A percentile compares a stretch with the other conserved stretches of the same genome.
Conservation (phyloP, 2,329 filamentous ascomycete species). For the Coniochaeta ligniaria region DNA sequence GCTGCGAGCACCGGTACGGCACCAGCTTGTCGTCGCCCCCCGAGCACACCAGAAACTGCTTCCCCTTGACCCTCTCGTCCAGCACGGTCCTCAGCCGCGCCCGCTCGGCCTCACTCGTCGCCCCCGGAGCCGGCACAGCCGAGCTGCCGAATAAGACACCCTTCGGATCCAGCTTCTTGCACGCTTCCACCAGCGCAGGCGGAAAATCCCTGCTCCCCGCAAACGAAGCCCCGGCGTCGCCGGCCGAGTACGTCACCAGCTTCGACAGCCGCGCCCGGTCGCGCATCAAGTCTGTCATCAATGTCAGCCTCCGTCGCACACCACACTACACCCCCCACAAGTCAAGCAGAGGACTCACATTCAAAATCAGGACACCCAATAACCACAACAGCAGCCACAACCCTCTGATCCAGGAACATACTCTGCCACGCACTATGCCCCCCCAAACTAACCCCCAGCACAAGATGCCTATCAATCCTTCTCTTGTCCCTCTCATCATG, state of each 20-base stretch:
- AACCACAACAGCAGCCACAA: slow-evolving; percentile 71
- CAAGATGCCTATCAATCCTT: slow-evolving; percentile 58
- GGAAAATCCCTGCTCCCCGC: slow-evolving; percentile 77
- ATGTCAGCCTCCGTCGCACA: not conserved
- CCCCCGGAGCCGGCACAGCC: slow-evolving; percentile 9
- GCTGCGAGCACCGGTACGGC: slow-evolving; percentile 53
- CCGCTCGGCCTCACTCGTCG: slow-evolving; percentile 23
- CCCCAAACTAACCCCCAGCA: slow-evolving; percentile 77
- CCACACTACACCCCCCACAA: not conserved
- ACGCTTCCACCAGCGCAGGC: slow-evolving; percentile 51
- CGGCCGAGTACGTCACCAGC: slow-evolving; percentile 49
- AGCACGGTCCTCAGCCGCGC: slow-evolving; percentile 37
- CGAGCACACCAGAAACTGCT: slow-evolving; percentile 57
- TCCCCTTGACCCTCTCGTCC: slow-evolving; percentile 46
- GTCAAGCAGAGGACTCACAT: slow-evolving; percentile 11
- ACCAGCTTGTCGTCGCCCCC: slow-evolving; percentile 66
- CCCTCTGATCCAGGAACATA: slow-evolving; percentile 68
- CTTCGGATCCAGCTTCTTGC: slow-evolving; percentile 66
- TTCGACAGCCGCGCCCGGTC: slow-evolving; percentile 71
- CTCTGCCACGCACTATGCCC: slow-evolving; percentile 85
- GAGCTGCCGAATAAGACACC: slow-evolving; percentile 58
- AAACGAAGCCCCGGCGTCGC: slow-evolving; percentile 54
- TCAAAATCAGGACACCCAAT: slow-evolving; percentile 87
- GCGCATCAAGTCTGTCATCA: slow-evolving; percentile 53
- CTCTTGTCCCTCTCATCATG: slow-evolving; percentile 26